Evolutionary conservation across 139 green algal species (phyloP), one percentile per base, ranked within the genome.

Genomic region (Asterochloris sp.): DNA sequence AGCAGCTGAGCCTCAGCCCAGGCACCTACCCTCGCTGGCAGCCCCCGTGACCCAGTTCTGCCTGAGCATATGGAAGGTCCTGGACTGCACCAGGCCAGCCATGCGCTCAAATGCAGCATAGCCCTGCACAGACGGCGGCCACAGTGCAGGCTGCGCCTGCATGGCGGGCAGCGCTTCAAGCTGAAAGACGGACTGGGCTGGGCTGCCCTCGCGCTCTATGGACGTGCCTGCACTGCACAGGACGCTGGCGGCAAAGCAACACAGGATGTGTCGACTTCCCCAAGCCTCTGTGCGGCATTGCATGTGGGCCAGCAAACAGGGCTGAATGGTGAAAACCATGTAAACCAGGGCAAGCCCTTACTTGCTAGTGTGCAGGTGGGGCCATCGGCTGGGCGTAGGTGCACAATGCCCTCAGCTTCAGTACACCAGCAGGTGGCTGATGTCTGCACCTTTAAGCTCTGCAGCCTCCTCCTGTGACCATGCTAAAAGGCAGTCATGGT

Each of bases 11-110:
- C 62, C n/a, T 62, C 26, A 62, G 63, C 21, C 21, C 11, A 62
- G 77, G 17, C 12, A 64, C 66, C 28, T 21, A 86, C 79, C 85
- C 66, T 86, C 85, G 19, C 54, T 38, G 15, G 61, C 27, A 10
- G 78, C 69, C 10, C 86, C 85, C 16, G 90, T 94, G n/a, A 94
- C 28, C 88, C 89, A 94, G 84, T 95, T 95, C 29, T 93, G 85
- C 69, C 74, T 63, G 67, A 89, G 75, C 84, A 95, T 87, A 73
- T 94, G 91, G 78, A 96, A 96, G 12, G 89, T 88, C 14, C 93
- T 86, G 12, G 87, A 92, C 85, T 96, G 93, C 38, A 95, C 88
- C 83, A 95, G 78, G 1, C 85, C 85, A 0, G 85, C 89, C 54
- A 85, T 87, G 0, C 69, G 83, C 74, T 84, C 74, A 78, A 95